A percentile compares a stretch with the other conserved stretches of the same genome.
phyloP scores from a whole-genome alignment of 371 early-diverging fungal genomes.

The Aphelidium insulamus region DNA sequence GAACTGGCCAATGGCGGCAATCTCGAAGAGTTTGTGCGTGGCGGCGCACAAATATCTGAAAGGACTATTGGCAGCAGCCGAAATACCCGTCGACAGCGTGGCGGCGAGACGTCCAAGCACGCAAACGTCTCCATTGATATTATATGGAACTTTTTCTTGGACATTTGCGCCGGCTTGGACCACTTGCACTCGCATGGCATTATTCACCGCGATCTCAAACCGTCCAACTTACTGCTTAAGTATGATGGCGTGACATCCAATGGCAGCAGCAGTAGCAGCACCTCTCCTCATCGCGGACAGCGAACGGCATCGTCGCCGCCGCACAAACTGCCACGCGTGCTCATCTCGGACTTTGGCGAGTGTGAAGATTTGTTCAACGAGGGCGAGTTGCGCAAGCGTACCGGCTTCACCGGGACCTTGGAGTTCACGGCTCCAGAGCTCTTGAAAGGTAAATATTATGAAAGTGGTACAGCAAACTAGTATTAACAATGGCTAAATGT shows the following conservation, averaged over 20 bases:
- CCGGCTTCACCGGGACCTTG: constrained; percentile 84
- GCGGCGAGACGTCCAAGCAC: constrained; percentile 7
- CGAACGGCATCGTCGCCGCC: constrained; percentile 4
- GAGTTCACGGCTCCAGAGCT: constrained; percentile 88
- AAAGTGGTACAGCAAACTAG: too few species aligned
- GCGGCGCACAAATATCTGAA: constrained; percentile 2
- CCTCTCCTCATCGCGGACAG: constrained; percentile 5
- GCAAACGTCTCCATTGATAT: constrained; percentile 26
- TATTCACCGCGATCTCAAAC: constrained; percentile 78
- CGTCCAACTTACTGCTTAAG: constrained; percentile 64
- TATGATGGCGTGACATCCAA: constrained; percentile 20
- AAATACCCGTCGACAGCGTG: constrained; percentile 3
- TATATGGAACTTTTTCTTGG: constrained; percentile 62
- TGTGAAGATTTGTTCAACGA: constrained; percentile 56
- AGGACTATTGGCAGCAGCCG: background rate
- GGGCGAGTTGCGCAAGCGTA: constrained; percentile 30
- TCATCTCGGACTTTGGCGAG: constrained; percentile 91
- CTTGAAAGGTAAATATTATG: constrained; percentile 7
- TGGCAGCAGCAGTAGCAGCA: constrained; percentile 6
- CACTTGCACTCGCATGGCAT: constrained; percentile 65
- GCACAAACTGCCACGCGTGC: constrained; percentile 29
- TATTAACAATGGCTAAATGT: constrained; percentile 1
- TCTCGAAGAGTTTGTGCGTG: constrained; percentile 61
- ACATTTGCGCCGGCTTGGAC: constrained; percentile 62
- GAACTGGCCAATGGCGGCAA: constrained; percentile 91